Evolutionary conservation across 352 stramenopile species (phyloP), one percentile per base, ranked within the genome.

Genomic region (Phytophthora pluvialis): DNA sequence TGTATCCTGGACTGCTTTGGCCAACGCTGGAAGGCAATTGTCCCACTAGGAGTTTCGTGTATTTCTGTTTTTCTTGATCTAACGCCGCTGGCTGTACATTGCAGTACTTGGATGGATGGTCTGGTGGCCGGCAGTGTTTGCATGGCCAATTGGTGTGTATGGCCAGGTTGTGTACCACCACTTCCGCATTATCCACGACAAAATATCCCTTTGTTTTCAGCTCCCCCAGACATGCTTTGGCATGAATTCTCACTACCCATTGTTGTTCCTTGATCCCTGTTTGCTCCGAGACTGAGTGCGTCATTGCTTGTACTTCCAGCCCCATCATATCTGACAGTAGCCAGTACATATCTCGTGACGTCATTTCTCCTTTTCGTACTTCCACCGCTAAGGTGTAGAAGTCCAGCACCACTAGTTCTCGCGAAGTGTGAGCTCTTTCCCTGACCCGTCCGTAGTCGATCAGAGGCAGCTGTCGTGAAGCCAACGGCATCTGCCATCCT

Each of bases 241-340:
- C 45, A 3, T 42, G 31, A 3, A 50, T 40, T 6, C 8, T 16
- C 2, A 63, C 45, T 1, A 13, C 9, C 55, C 55, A 56, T 16
- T 63, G 32, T 25, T 47, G 26, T 25, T 63, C 55, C 18, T 55
- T 54, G 3, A 53, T 21, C 1, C 54, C 31, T 5, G 18, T 25
- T 18, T 31, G 12, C 10, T 33, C 16, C 2, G 25, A n/a, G 3
- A 9, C 38, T 9, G 43, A 3, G 18, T 62, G 42, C 7, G 3
- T 25, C 53, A 60, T 44, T 35, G n/a, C 16, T 9, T 53, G 43
- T 9, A 62, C 54, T 0, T 48, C 6, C 0, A 64, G 13, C 3
- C 35, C 29, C 7, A 56, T 9, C 4, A 15, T 8, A 1, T n/a
- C 11, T 0, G 36, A 9, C 0, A 57, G 33, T 4, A 57, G 4